Evolutionary conservation across 2,329 filamentous ascomycete species (phyloP), one percentile per base, ranked within the genome.

Genomic region (Triangularia setosa): DNA sequence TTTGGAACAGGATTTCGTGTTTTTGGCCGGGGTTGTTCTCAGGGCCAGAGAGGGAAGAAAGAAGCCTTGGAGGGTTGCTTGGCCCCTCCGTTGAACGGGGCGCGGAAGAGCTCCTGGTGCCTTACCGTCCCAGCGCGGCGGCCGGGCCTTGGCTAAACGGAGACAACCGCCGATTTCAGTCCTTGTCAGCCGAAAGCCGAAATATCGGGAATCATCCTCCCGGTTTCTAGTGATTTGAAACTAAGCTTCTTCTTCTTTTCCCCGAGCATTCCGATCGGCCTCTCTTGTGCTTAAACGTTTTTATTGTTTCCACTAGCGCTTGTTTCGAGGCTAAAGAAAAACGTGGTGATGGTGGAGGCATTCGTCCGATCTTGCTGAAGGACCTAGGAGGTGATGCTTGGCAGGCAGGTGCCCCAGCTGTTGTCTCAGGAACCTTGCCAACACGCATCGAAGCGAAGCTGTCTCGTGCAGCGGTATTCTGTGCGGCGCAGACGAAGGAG

Each of bases 341-440:
- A 48, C 40, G 40, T 48, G 40, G 40, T 48, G 40, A 48, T 18
- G 40, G 40, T 48, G 40, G 40, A 21, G 40, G 40, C 40, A 21
- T 48, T 48, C 40, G 40, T 48, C 40, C 40, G 40, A 48, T 48
- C 40, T 48, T 48, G 35, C 35, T 40, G 40, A 48, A 48, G 40
- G 40, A 23, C 40, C 40, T 48, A 21, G 40, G 7, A 21, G n/a
- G n/a, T 48, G 18, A 21, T 21, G 40, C 57, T 59, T 59, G 57
- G 57, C 57, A 48, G 18, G 12, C 57, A 59, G 21, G 16, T n/a
- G 52, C 16, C 55, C 52, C 58, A 18, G 24, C 40, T 62, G 40
- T 3, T 48, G 65, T 69, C 65, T 70, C 69, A 66, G 65, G 66
- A 68, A 67, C 65, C 66, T 57, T 67, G 66, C n/a, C 52, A 25